Base-by-base conservation (phyloP, 495 filamentous ascomycete species). In the Neurospora tetrasperma region DNA sequence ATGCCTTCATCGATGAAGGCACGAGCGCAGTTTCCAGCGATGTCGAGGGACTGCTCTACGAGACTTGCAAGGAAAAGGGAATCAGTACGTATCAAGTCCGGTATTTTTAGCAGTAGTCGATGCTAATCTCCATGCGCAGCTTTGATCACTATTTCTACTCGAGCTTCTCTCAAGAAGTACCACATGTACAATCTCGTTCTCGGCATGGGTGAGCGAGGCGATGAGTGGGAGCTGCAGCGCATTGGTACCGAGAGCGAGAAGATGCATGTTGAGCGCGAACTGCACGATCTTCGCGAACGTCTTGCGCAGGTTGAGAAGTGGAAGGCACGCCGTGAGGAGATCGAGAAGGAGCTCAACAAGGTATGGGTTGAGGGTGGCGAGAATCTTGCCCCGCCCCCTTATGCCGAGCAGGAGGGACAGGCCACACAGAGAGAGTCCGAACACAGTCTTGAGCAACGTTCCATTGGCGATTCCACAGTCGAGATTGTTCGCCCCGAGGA, bases 231-330 rank as follows among this genome's bases (percentile, higher is more conserved):
- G 73, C 90, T 97, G 77, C 92, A 97, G 78, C 86, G 93, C 62
- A 97, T 99, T 74, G 96, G 96, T 54, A 98, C 94, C 0, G 91
- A 92, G 78, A 86, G 90, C 76, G 96, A 99, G 85, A 96, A 94
- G 82, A 90, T 93, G 77, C 90, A 90, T 9, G 94, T 97, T 2
- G 94, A 97, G 84, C 90, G 90, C 76, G 96, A 99, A 81, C 81
- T 99, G 54, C 86, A 91, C 69, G 93, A 96, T 75, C 84, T 99
- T 62, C 89, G 89, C 46, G 93, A 94, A 79, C 86, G 90, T 16
- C 82, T 98, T 5, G 88, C 87, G 23, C 90, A 92, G 79, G 94
- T 97, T 0, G 92, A 95, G 66, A 86, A 90, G 77, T 95, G 92
- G 93, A 92, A 94, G 85, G 80, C 82, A 70, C 88, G 96, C 44